phyloP scores from a whole-genome alignment of 2,329 filamentous ascomycete genomes.

The Xylariaceae sp. region DNA sequence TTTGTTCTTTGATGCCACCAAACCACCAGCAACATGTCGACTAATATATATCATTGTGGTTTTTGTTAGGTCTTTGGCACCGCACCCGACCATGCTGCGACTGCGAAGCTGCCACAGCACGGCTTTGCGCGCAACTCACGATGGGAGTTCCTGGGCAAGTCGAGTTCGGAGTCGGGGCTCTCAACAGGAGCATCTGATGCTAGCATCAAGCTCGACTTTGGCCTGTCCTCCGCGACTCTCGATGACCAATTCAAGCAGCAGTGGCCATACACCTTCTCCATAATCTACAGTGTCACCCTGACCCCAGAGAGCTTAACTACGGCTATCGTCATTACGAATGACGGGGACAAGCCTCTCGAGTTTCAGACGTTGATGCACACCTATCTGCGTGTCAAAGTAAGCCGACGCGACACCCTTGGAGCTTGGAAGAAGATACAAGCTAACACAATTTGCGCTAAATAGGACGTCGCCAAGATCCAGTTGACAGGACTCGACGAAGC shows the following conservation, averaged over 20 bases:
- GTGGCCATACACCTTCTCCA: slow-evolving; percentile 86
- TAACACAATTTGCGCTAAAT: neutral
- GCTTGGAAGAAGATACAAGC: neutral
- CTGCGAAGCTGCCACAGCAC: slow-evolving; percentile 82
- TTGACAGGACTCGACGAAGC: slow-evolving; percentile 77
- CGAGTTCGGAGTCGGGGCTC: slow-evolving; percentile 58
- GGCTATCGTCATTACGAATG: slow-evolving; percentile 84
- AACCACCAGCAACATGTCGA: neutral
- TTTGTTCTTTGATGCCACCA: neutral
- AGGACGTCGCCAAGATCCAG: slow-evolving; percentile 78
- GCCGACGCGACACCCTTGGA: slow-evolving; percentile 27
- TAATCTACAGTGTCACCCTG: slow-evolving; percentile 92
- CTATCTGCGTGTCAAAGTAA: slow-evolving; percentile 80
- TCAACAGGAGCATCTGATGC: slow-evolving; percentile 57
- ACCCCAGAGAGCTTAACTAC: slow-evolving; percentile 75
- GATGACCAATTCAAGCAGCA: slow-evolving; percentile 67
- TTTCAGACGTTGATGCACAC: slow-evolving; percentile 92
- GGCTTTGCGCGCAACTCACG: slow-evolving; percentile 87
- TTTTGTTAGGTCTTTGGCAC: slow-evolving; percentile 77
- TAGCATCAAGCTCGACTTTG: slow-evolving; percentile 93
- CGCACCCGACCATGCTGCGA: slow-evolving; percentile 74
- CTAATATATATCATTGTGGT: slow-evolving; percentile 5
- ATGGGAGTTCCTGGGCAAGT: slow-evolving; percentile 95
- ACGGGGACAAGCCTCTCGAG: slow-evolving; percentile 80
- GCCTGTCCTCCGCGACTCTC: slow-evolving; percentile 75